Evolutionary conservation across 768 basidiomycete species (phyloP), one percentile per base, ranked within the genome.

Genomic region (Psilocybe cyanescens): DNA sequence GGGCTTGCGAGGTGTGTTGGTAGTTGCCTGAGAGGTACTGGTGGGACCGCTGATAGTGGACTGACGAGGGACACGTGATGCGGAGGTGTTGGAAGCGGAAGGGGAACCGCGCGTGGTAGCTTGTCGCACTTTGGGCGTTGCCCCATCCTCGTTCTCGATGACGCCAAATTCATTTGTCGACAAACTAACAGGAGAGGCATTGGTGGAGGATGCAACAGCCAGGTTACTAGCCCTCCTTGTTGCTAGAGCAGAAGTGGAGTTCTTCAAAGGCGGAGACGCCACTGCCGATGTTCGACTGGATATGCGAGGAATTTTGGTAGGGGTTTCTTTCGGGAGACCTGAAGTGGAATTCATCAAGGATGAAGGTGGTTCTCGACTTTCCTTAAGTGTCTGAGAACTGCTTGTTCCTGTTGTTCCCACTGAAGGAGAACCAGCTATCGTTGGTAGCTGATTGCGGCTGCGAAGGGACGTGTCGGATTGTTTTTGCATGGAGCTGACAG

Each of bases 341-440:
- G 82, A 78, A 2, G 79, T 68, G 14, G 85, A 78, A 65, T 88
- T 89, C 58, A 79, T 70, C 44, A 83, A 71, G 9, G 83, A 79
- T n/a, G 81, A 80, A 8, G 84, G 84, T 8, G 76, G 81, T 58
- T 89, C 89, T 66, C 82, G 85, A 8, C 73, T 68, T 33, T 89
- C 88, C 69, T 85, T 87, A 33, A 77, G 68, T 30, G 73, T 79
- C 64, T 81, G 81, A 49, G 78, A 75, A 57, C 74, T 76, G 55
- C 80, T 81, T 12, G 78, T 77, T 46, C 81, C 83, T 12, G 79
- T 81, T 31, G 85, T 86, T 51, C 88, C 90, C 51, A 94, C 91
- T 11, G 95, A 96, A 3, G 95, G 95, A 3, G 95, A 96, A 33
- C 95, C 95, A 31, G 95, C 94, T 58, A 97, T 97, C 9, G 95